phyloP scores from a whole-genome alignment of 176 grass and related monocot genomes.

The Saccharum spontaneum region DNA sequence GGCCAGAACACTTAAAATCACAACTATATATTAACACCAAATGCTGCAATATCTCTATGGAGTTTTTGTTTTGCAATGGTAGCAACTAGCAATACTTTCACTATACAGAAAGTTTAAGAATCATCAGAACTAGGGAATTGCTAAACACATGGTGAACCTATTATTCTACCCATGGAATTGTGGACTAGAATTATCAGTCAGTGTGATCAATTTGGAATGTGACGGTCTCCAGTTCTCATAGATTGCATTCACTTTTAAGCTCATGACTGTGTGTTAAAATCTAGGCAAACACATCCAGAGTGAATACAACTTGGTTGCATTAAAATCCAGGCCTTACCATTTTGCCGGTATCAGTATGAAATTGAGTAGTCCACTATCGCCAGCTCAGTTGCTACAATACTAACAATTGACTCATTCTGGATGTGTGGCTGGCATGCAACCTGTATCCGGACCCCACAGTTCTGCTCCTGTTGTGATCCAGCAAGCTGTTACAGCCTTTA shows the following conservation, averaged over 20 bases:
- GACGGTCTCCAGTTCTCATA: neutral
- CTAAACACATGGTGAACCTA: neutral
- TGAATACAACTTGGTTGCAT: neutral
- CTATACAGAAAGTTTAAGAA: neutral
- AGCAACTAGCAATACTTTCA: neutral
- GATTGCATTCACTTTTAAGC: constrained; percentile 5
- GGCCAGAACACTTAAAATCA: neutral
- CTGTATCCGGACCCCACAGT: constrained; percentile 6
- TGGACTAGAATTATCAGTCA: neutral
- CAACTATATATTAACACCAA: neutral
- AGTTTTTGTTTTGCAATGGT: neutral
- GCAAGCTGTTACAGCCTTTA: constrained; percentile 11
- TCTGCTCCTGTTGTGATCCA: neutral
- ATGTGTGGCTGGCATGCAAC: neutral
- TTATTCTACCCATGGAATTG: neutral
- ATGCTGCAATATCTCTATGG: neutral
- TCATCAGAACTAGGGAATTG: neutral
- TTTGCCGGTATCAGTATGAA: neutral
- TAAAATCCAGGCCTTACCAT: constrained; percentile 1
- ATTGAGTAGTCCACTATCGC: neutral
- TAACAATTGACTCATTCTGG: constrained; percentile 4
- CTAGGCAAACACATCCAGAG: neutral
- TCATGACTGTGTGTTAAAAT: neutral
- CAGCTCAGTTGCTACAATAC: constrained; percentile 7
- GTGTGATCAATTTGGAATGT: neutral